Conservation (phyloP, 1,284 basidiomycete genomes). For the Pseudozyma tsukubaensis region DNA sequence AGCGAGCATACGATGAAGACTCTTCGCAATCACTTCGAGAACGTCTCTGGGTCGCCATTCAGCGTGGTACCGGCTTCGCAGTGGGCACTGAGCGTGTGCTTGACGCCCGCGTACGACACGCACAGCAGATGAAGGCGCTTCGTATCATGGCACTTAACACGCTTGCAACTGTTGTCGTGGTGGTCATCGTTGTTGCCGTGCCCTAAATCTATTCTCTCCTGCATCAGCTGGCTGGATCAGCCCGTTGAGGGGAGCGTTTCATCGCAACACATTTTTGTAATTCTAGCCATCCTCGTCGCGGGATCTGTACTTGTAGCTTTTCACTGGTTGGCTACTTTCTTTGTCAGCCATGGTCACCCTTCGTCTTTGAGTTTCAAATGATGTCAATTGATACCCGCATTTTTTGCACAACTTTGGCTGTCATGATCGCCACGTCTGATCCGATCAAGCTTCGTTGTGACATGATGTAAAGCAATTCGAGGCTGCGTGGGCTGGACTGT, state of each 20-base stretch:
- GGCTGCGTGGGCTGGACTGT: too few relatives aligned
- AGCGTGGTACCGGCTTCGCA: slow-evolving; percentile 50
- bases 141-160: slow-evolving; percentile 40
- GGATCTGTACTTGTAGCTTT: slow-evolving; percentile 22
- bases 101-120: slow-evolving; percentile 42
- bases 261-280: slow-evolving; percentile 3
- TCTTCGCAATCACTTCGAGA: slow-evolving; percentile 1
- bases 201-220: slow-evolving; percentile 17
- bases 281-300: not conserved
- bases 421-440: not conserved
- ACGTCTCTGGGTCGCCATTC: slow-evolving; percentile 32
- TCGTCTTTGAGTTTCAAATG: not conserved
- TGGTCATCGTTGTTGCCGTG: slow-evolving; percentile 43
- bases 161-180: slow-evolving; percentile 26
- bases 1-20: slow-evolving; percentile 23
- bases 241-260: not conserved
- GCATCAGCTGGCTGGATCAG: slow-evolving; percentile 2
- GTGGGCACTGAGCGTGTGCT: slow-evolving; percentile 51
- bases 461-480: not conserved
- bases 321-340: slow-evolving; percentile 1
- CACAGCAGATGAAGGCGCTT: slow-evolving; percentile 51
- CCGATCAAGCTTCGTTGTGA: not conserved
- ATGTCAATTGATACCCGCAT: slow-evolving; percentile 12
- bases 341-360: slow-evolving; percentile 16
- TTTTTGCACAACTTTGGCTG: not conserved